Percentiles rank a stretch among this genome's conserved stretches.
Conservation (phyloP, 352 stramenopile genomes). For the Phytophthora nicotianae region DNA sequence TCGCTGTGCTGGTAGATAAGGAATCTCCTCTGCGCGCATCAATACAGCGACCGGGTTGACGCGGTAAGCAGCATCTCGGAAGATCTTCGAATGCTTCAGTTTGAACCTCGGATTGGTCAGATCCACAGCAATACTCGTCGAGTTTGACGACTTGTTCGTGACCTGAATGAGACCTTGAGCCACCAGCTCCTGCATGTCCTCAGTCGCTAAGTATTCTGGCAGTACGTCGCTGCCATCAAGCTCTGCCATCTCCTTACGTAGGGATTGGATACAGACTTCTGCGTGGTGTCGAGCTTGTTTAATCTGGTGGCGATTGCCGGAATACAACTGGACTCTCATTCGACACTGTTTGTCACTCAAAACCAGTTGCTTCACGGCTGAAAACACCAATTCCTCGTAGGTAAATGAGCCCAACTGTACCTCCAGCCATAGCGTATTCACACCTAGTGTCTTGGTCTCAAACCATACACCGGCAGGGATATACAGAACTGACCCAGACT, state of each 20-base stretch:
- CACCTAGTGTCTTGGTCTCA: conserved; percentile 23
- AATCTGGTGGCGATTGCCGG: conserved; percentile 7
- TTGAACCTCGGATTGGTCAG: conserved; percentile 37
- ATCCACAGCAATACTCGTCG: conserved; percentile 33
- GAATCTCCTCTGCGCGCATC: conserved; percentile 44
- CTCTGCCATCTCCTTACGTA: conserved; percentile 15
- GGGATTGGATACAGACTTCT: conserved; percentile 25
- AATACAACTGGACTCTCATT: conserved; percentile 18
- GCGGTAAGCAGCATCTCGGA: conserved; percentile 43
- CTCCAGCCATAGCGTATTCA: conserved; percentile 46
- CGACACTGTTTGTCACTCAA: conserved; percentile 35
- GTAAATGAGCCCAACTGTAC: conserved; percentile 39
- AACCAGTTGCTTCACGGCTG: conserved; percentile 40
- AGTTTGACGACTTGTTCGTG: background rate
- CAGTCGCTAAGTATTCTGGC: conserved; percentile 37
- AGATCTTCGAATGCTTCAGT: conserved; percentile 41
- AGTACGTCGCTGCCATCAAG: conserved; percentile 39
- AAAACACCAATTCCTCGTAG: conserved; percentile 29
- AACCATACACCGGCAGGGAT: conserved; percentile 63
- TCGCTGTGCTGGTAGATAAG: conserved; percentile 5
- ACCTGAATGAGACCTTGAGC: conserved; percentile 8
- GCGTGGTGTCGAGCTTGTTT: conserved; percentile 20
- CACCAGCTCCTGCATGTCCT: conserved; percentile 26
- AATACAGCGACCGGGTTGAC: conserved; percentile 57
- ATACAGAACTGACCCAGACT: conserved; percentile 56